Evolutionary conservation across 179 eudicot genomes (phyloP).

Genomic region (Camellia oleifera): DNA sequence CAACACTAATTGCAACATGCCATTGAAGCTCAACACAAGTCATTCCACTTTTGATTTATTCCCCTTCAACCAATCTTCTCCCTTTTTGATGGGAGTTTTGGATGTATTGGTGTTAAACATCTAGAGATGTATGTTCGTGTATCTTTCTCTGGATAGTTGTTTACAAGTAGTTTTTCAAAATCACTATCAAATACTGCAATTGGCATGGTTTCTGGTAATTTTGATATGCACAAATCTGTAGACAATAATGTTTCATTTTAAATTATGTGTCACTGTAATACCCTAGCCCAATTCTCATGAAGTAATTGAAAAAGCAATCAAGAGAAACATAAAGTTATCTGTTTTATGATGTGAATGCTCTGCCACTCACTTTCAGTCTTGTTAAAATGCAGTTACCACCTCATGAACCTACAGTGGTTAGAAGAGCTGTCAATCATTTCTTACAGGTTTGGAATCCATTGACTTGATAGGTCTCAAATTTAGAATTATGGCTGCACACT

Average conservation of each 20-base stretch:
- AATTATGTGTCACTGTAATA: not conserved
- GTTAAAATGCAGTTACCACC: constrained; percentile 70
- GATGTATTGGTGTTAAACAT: not conserved
- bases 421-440: constrained; percentile 89
- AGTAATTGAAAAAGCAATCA: not conserved
- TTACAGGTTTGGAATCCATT: constrained; percentile 53
- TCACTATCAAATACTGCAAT: constrained; percentile 1
- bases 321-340: not conserved
- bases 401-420: constrained; percentile 82
- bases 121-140: not conserved
- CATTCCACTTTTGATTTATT: not conserved
- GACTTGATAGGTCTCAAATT: not conserved
- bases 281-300: not conserved
- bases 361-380: constrained; percentile 8
- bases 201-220: not conserved
- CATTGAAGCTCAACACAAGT: not conserved
- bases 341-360: not conserved
- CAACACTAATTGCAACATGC: not conserved
- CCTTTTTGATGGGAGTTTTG: not conserved
- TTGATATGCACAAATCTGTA: not conserved
- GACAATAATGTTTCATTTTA: not conserved
- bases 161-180: not conserved
- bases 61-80: not conserved
- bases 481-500: not conserved
- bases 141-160: not conserved